Base-by-base conservation (phyloP, 805 yeast genomes). In the Pichia nakasei region DNA sequence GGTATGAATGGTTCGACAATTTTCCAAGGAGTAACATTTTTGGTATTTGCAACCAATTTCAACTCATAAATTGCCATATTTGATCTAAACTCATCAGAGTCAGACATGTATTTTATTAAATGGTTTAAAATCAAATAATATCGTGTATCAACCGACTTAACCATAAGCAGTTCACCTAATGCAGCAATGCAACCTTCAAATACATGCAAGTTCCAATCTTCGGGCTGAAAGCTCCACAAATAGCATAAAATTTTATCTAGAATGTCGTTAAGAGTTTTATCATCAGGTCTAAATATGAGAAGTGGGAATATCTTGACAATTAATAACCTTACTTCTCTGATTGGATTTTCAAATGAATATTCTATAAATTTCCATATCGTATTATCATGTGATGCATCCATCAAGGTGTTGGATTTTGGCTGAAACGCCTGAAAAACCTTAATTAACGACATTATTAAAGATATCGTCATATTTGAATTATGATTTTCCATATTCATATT, bases 1-100 rank as follows among this genome's bases (percentile, higher is more conserved):
- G 91, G 88, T 53, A 93, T 71, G 48, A 77, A 85, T 0, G 96
- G 95, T 8, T 85, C 77, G 19, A 87, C 65, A 13, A 91, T 62
- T 57, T 83, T 85, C 76, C 91, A 88, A 0, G 95, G 81, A 0
- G 95, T 76, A 31, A 75, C 64, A 1, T 68, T 61, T 51, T 76
- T 75, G 1, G 76, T 66, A 17, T 64, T 53, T 0, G 96, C 82
- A 12, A 84, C 70, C 29, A 70, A 63, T 20, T 75, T 64, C 4
- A 91, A 63, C 44, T 78, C 76, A 54, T 80, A 81, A 49, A 79
- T 78, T 0, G 87, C 87, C 52, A 84, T 66, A 52, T 85, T 77
- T 1, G 80, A 74, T 48, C 78, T 79, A 52, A 81, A 82, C 42
- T 76, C 77, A 57, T 80, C 80, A 3, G 67, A 54, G 17, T 82